A percentile compares a stretch with the other conserved stretches of the same genome.
These are phyloP conservation scores for Usnea hakonensis DNA, from an alignment of 495 filamentous ascomycete genomes.

Conservation along the genomic window DNA sequence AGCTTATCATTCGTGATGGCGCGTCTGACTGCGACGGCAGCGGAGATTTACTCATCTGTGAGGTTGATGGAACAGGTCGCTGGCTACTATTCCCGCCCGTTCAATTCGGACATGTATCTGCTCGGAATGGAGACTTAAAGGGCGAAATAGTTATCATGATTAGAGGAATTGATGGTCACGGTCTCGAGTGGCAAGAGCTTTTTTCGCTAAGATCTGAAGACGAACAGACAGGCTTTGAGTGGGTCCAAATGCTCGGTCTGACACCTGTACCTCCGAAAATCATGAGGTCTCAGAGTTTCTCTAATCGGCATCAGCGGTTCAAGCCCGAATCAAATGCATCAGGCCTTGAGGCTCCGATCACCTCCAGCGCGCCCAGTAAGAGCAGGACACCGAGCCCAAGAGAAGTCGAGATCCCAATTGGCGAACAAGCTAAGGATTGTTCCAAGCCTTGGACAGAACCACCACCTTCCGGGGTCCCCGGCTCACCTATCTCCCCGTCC, in stretches of 20 bases:
- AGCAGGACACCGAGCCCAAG: conserved; percentile 45
- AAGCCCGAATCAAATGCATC: conserved; percentile 8
- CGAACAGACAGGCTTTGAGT: conserved; percentile 72
- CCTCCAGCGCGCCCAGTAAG: conserved; percentile 33
- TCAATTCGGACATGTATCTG: conserved; percentile 59
- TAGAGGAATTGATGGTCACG: conserved; percentile 40
- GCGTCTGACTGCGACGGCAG: conserved; percentile 43
- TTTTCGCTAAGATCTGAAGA: conserved; percentile 62
- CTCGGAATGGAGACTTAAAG: conserved; percentile 62
- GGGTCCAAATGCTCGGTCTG: conserved; percentile 75
- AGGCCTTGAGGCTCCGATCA: conserved; percentile 23
- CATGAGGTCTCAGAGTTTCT: conserved; percentile 43
- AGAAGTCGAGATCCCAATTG: conserved; percentile 62
- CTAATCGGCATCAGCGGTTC: conserved; percentile 23
- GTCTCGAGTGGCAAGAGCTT: conserved; percentile 68
- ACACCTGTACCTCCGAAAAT: conserved; percentile 65
- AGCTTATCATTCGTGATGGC: conserved; percentile 78
- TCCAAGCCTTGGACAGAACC: conserved; percentile 29
- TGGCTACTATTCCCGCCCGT: conserved; percentile 91
- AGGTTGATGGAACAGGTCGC: conserved; percentile 64
- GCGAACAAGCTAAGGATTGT: conserved; percentile 47
- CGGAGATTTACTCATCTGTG: conserved; percentile 84
- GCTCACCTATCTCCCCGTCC: neutral
- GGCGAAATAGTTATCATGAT: conserved; percentile 79
- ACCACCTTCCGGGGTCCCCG: neutral